Evolutionary conservation across 345 rosid genomes (phyloP).

Genomic region (Eutrema japonicum): DNA sequence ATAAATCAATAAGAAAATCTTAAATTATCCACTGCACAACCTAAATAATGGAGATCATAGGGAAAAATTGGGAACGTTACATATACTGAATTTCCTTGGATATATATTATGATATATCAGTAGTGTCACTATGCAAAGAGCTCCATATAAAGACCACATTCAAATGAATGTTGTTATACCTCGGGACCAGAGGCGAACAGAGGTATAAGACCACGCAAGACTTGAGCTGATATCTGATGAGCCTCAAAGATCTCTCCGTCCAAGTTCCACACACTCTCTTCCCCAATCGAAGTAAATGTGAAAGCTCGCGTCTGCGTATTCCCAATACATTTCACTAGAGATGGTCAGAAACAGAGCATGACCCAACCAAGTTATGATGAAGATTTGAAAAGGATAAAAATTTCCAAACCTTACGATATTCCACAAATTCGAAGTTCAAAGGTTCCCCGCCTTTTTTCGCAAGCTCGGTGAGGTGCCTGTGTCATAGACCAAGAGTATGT

Average conservation of each 20-base stretch:
- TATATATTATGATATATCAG: background rate
- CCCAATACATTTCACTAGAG: slow-evolving; percentile 9
- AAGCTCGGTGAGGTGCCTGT: slow-evolving; percentile 95
- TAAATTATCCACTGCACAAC: background rate
- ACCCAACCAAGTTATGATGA: background rate
- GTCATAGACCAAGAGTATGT: background rate
- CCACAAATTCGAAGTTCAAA: slow-evolving; percentile 79
- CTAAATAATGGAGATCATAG: background rate
- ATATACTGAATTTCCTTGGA: background rate
- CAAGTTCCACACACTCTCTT: slow-evolving; percentile 86
- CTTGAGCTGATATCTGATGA: slow-evolving; percentile 90
- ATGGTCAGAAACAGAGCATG: slow-evolving; percentile 4
- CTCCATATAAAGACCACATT: background rate
- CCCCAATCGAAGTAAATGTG: slow-evolving; percentile 78
- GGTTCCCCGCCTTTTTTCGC: slow-evolving; percentile 84
- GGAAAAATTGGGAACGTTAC: slow-evolving; percentile 2
- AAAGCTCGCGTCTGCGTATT: slow-evolving; percentile 73
- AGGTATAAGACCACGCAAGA: slow-evolving; percentile 77
- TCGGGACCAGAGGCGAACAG: slow-evolving; percentile 93
- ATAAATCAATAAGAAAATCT: no score
- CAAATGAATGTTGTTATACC: slow-evolving; percentile 48
- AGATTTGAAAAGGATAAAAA: background rate
- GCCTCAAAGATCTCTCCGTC: slow-evolving; percentile 95
- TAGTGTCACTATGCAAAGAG: slow-evolving; percentile 10
- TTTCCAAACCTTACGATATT: slow-evolving; percentile 70